A percentile compares a stretch with the other conserved stretches of the same genome.
These are phyloP conservation scores for Cenchrus americanus DNA, from an alignment of 176 grass and related monocot genomes.

Conservation along the genomic window DNA sequence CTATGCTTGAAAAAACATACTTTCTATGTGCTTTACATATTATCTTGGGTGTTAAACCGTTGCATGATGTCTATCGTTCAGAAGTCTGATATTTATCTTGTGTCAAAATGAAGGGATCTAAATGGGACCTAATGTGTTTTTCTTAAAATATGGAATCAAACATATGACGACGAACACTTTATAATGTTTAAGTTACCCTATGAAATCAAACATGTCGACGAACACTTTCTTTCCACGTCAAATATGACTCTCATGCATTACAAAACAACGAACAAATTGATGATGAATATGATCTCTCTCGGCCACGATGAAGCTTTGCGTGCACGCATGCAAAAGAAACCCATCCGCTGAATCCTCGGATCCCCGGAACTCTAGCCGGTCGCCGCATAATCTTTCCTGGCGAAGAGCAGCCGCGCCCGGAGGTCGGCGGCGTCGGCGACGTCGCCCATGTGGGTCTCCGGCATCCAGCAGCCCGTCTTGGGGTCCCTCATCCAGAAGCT, in stretches of 20 bases:
- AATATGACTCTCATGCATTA: background rate
- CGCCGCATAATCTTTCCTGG: conserved; percentile 37
- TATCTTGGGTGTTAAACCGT: too few relatives aligned
- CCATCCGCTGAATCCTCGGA: background rate
- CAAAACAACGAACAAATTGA: background rate
- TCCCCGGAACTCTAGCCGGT: background rate
- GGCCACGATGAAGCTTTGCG: background rate
- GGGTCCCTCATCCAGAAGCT: conserved; percentile 79
- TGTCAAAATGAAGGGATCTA: too few relatives aligned
- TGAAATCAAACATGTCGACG: background rate
- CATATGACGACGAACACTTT: too few relatives aligned
- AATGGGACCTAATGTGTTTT: too few relatives aligned
- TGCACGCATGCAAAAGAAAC: background rate
- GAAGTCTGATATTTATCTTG: too few relatives aligned
- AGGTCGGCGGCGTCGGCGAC: conserved; percentile 54
- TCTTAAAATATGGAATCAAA: too few relatives aligned
- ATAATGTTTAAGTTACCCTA: too few relatives aligned
- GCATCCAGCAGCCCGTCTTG: conserved; percentile 67
- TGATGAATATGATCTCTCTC: background rate
- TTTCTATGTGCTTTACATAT: too few relatives aligned
- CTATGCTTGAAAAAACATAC: too few relatives aligned
- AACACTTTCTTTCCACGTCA: background rate
- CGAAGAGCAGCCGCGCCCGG: conserved; percentile 48
- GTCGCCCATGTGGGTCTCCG: conserved; percentile 53
- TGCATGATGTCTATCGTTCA: too few relatives aligned